Evolutionary conservation across 495 filamentous ascomycete species (phyloP), one percentile per base, ranked within the genome.

Genomic region (Neurospora sp.): DNA sequence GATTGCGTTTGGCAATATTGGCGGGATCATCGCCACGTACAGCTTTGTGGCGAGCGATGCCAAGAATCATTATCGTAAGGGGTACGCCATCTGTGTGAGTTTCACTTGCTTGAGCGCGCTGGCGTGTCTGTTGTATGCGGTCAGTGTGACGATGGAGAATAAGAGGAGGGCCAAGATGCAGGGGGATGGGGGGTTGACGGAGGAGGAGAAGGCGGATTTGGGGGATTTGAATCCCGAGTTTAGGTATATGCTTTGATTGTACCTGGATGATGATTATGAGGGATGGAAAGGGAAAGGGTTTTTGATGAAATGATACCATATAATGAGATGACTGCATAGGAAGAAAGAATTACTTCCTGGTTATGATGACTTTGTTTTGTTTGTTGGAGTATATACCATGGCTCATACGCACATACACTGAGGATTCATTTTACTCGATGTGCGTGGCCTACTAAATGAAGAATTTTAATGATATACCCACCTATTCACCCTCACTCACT

Each of bases 1-100:
- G 79, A 84, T 98, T 59, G 94, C 92, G 0, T 96, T 96, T 75
- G 95, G 95, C n/a, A 97, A 98, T 76, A 91, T 94, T 74, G 94
- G 94, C 44, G 96, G 95, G 16, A 96, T 99, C 75, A 94, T 98
- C 71, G 87, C 95, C 0, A 94, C 93, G 0, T 98, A 91, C 81
- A 85, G 89, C 0, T 99, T 98, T 81, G 75, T 96, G 35, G 75
- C 79, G 8, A 89, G 86, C 68, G 93, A 98, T 79, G 89, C 88
- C 3, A 91, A 92, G 7, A 35, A 66, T 37, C 77, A 83, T 3
- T 97, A 91, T 79, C 89, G 83, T 16, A 87, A 87, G 27, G 96
- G 96, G 0, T 97, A 95, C 82, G 84, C 84, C 40, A 93, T 98
- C 74, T 92, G 90, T 77, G 80, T 98, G 5, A 89, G 84, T 0